Evolutionary conservation across 139 green algal genomes (phyloP).

Genomic region (Tetratostichococcus sp.): DNA sequence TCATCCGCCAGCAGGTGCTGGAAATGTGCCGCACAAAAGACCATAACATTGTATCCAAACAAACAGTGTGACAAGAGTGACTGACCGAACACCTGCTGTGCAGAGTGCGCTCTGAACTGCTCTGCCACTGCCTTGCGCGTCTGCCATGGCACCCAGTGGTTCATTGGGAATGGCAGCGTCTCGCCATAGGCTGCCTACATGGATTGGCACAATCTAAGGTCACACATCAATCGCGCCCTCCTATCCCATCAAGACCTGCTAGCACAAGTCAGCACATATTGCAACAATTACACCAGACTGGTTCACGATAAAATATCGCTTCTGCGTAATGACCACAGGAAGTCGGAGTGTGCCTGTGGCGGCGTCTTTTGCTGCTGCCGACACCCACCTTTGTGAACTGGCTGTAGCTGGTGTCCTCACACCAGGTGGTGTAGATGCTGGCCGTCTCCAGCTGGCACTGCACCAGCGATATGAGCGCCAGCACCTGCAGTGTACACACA

Average conservation of each 20-base stretch:
- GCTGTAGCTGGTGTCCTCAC: constrained; percentile 41
- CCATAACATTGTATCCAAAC: no score
- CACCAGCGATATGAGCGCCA: constrained; percentile 45
- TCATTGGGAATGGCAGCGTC: constrained; percentile 54
- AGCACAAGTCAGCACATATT: no score
- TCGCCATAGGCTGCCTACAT: constrained; percentile 41
- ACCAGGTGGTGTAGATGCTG: constrained; percentile 45
- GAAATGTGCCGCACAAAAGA: no score
- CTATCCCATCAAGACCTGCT: no score
- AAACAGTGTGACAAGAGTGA: no score
- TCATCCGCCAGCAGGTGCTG: neutral
- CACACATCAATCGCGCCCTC: no score
- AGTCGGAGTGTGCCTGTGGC: no score
- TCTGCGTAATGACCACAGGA: no score
- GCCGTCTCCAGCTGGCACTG: constrained; percentile 42
- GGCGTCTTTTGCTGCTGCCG: no score
- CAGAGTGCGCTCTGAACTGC: constrained; percentile 23
- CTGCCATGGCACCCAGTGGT: constrained; percentile 45
- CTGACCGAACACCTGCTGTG: constrained; percentile 27
- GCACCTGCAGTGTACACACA: constrained; percentile 21
- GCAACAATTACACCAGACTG: no score
- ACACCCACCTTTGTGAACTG: constrained; percentile 42
- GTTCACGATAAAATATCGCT: no score
- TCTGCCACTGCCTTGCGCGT: constrained; percentile 28
- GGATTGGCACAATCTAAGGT: no score